phyloP scores from a whole-genome alignment of 352 stramenopile genomes.

The Phytophthora pinifolia region DNA sequence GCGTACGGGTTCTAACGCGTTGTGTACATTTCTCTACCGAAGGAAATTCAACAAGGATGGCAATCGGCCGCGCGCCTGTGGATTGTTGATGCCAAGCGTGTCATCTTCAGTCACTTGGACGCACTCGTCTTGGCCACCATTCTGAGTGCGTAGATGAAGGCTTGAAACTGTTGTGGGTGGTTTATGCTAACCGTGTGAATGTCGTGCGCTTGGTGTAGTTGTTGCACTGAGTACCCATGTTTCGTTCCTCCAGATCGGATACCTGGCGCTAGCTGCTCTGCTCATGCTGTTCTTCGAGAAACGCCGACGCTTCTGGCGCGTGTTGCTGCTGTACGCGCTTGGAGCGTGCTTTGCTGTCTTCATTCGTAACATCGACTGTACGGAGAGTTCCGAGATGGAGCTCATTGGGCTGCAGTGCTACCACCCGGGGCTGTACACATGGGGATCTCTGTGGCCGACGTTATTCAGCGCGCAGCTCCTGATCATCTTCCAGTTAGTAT shows the following conservation, averaged over 20 bases:
- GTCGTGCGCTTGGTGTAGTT: slow-evolving; percentile 31
- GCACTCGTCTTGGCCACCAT: slow-evolving; percentile 81
- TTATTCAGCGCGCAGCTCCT: slow-evolving; percentile 82
- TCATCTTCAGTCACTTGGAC: slow-evolving; percentile 78
- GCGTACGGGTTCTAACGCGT: not conserved
- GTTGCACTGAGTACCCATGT: slow-evolving; percentile 80
- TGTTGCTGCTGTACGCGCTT: slow-evolving; percentile 74
- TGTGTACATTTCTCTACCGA: not conserved
- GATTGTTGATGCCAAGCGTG: slow-evolving; percentile 68
- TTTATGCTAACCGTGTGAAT: slow-evolving; percentile 1
- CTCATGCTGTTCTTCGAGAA: slow-evolving; percentile 86
- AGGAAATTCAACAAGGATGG: slow-evolving; percentile 61
- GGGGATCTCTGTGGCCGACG: slow-evolving; percentile 74
- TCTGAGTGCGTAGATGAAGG: slow-evolving; percentile 42
- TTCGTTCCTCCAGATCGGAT: slow-evolving; percentile 84
- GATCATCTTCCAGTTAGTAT: slow-evolving; percentile 84
- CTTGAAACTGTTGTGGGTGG: not conserved
- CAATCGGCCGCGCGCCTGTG: slow-evolving; percentile 56
- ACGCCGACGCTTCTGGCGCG: slow-evolving; percentile 72
- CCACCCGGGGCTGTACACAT: slow-evolving; percentile 50
- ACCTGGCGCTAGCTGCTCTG: slow-evolving; percentile 74
- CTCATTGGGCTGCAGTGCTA: slow-evolving; percentile 79
- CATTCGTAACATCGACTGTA: slow-evolving; percentile 76
- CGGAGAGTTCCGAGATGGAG: slow-evolving; percentile 39
- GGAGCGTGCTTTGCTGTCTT: slow-evolving; percentile 75